phyloP scores from a whole-genome alignment of 352 stramenopile species.

The Phytophthora fragariaefolia region DNA sequence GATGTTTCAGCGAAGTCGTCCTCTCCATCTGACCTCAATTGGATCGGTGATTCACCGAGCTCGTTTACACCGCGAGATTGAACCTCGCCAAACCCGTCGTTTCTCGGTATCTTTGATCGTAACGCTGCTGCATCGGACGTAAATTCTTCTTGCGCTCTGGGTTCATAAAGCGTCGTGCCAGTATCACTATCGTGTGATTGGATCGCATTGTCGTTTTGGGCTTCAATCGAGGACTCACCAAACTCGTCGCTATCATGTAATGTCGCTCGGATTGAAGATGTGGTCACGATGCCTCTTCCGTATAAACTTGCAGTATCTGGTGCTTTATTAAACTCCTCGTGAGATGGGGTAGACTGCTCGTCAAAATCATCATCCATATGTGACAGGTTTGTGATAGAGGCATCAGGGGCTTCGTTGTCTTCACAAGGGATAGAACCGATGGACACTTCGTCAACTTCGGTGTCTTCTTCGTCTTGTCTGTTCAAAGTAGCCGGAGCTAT shows the following conservation, averaged over 20 bases:
- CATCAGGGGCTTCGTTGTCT: too few species aligned
- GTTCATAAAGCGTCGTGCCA: not conserved
- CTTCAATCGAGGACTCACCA: not conserved
- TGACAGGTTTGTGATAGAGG: too few species aligned
- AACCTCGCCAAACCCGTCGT: not conserved
- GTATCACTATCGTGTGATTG: not conserved
- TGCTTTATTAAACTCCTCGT: not conserved
- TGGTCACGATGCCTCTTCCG: too few species aligned
- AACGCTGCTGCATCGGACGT: not conserved
- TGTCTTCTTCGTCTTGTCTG: too few species aligned
- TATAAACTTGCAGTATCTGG: not conserved
- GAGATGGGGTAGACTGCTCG: too few species aligned
- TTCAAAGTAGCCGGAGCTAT: too few species aligned
- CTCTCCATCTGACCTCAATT: constrained; percentile 1
- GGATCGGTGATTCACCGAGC: constrained; percentile 1
- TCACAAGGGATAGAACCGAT: too few species aligned
- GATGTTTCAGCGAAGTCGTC: constrained; percentile 8
- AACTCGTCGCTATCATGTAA: not conserved
- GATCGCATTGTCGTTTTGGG: not conserved
- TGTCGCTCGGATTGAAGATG: not conserved
- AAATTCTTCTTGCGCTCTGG: not conserved
- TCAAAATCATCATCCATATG: too few species aligned
- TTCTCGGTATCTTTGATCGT: not conserved
- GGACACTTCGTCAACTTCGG: too few species aligned
- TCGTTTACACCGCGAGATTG: not conserved